These are phyloP conservation scores for Salix caprea DNA, from an alignment of 345 rosid species.

Conservation along the genomic window DNA sequence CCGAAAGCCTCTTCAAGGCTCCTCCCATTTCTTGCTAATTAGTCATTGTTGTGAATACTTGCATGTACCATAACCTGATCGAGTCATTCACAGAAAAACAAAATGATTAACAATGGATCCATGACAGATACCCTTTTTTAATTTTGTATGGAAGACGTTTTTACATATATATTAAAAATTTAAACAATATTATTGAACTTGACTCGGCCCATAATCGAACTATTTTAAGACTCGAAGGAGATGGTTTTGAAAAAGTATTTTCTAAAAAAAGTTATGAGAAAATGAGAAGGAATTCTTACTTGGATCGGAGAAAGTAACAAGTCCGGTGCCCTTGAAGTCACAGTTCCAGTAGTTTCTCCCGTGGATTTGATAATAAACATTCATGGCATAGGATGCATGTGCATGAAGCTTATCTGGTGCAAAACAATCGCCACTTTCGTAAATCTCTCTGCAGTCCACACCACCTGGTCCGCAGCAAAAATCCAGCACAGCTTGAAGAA, in stretches of 20 bases:
- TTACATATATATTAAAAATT: too few species aligned
- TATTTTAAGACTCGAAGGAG: too few species aligned
- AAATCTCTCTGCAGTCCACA: constrained; percentile 58
- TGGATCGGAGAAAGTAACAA: constrained; percentile 63
- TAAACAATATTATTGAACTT: too few species aligned
- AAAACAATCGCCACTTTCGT: constrained; percentile 45
- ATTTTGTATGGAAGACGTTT: too few species aligned
- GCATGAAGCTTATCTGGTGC: constrained; percentile 54
- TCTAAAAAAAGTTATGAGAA: too few species aligned
- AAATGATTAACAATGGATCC: neutral
- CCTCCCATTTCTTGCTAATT: neutral
- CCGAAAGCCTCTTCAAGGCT: neutral
- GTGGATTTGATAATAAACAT: constrained; percentile 62
- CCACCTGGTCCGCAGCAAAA: constrained; percentile 69
- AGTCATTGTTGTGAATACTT: constrained; percentile 47
- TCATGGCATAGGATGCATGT: constrained; percentile 65
- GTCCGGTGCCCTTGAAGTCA: constrained; percentile 61
- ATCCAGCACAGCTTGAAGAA: constrained; percentile 50
- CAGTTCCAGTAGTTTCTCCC: constrained; percentile 78
- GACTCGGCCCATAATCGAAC: neutral
- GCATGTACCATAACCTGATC: constrained; percentile 57
- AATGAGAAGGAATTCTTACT: constrained; percentile 30
- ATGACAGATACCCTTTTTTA: too few species aligned
- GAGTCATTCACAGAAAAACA: neutral
- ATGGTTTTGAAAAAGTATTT: too few species aligned